Evolutionary conservation across 768 basidiomycete genomes (phyloP).

Genomic region (Mycena belliarum): DNA sequence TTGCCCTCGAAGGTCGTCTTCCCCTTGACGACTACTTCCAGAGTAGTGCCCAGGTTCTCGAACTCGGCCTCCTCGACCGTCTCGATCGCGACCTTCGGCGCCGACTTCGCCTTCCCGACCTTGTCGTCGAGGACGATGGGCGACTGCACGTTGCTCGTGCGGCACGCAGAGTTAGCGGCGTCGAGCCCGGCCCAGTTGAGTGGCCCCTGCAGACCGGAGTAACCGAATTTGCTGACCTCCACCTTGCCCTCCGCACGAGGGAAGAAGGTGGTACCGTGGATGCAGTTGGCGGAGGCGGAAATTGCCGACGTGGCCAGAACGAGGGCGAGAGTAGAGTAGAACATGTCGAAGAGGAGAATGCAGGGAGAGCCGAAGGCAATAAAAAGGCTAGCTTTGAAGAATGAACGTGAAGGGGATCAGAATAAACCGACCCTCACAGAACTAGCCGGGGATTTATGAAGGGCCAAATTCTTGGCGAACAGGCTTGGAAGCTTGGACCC

Average conservation of each 20-base stretch:
- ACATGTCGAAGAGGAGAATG: background rate
- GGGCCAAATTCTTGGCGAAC: background rate
- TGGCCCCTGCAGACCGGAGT: constrained; percentile 16
- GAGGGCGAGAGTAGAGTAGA: constrained; percentile 1
- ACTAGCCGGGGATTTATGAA: background rate
- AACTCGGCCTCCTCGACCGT: constrained; percentile 20
- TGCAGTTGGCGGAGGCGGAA: constrained; percentile 14
- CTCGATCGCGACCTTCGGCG: constrained; percentile 11
- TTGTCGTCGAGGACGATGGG: constrained; percentile 18
- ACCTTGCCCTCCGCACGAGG: constrained; percentile 16
- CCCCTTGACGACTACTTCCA: constrained; percentile 17
- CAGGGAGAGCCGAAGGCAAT: background rate
- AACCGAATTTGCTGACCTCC: constrained; percentile 18
- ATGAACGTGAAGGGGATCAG: too few species aligned
- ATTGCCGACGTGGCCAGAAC: constrained; percentile 7
- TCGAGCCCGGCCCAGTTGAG: constrained; percentile 20
- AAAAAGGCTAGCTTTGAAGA: background rate
- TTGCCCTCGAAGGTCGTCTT: constrained; percentile 16
- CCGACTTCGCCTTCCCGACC: constrained; percentile 5
- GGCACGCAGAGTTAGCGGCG: constrained; percentile 18
- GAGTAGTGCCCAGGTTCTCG: constrained; percentile 20
- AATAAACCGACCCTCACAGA: too few species aligned
- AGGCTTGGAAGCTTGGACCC: background rate
- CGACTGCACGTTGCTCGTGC: constrained; percentile 15
- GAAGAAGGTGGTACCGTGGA: constrained; percentile 15